Base-by-base conservation (phyloP, 345 rosid species). In the Bruguiera sexangula region DNA sequence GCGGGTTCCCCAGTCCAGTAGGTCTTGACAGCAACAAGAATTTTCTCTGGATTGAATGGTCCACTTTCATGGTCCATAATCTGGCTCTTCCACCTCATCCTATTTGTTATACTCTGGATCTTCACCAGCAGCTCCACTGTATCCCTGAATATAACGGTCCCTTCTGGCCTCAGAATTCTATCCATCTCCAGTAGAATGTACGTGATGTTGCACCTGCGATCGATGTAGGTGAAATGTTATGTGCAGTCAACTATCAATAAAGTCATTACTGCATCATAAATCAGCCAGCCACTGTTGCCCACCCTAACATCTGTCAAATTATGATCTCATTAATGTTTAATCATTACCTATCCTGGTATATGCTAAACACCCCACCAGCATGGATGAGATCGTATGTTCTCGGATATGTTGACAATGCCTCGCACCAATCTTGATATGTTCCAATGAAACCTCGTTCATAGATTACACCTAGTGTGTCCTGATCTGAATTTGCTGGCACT, bases 371-470 rank as follows among this genome's bases (percentile, higher is more conserved):
- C 30, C 88, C 91, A 20, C 85, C 72, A 1, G 91, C 99, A 73
- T 95, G 99, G 73, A 95, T 88, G 80, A 95, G 88, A 80, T 92
- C 99, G 19, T 95, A 95, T 1, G 99, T 95, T 75, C 99, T 86
- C 60, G 99, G 99, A 84, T 95, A 95, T 0, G 98, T 95, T 1
- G 98, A 95, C 80, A 95, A 83, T 6, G 96, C 94, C 84, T 95
- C 99, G 24, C 99, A 95, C 99, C 97, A 95, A 62, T 95, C 96
- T 60, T 92, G 97, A 66, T 95, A 95, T 0, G 96, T 78, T 6
- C 99, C 97, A 1, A 95, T 86, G 30, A 92, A 68, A 15, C 99
- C 99, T 57, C 99, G 85, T 54, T 95, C 96, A 31, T 80, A 95
- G 67, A 95, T 81, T 15, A 73, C 85, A 26, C 99, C 96, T 26